A percentile compares a stretch with the other conserved stretches of the same genome.
Conservation (phyloP, 805 yeast genomes). For the Blastobotrys peoriensis region DNA sequence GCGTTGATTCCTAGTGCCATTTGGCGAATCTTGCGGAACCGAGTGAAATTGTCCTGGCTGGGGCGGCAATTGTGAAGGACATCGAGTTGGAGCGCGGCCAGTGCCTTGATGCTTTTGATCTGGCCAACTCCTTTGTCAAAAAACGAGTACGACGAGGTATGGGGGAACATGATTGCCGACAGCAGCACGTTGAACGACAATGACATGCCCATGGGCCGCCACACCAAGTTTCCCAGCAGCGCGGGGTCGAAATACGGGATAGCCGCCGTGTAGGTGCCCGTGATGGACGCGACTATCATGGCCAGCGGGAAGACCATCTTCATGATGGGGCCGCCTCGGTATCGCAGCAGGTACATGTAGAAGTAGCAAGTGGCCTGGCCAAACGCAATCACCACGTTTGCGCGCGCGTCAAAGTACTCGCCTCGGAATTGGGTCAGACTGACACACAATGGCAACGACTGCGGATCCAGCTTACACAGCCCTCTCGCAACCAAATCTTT, state of each 20-base stretch:
- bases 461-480: slow-evolving; percentile 15
- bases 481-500: slow-evolving; percentile 18
- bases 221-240: slow-evolving; percentile 16
- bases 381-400: not conserved
- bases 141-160: slow-evolving; percentile 23
- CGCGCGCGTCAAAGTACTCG: not conserved
- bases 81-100: slow-evolving; percentile 9
- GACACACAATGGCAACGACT: slow-evolving; percentile 21
- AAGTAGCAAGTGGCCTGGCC: slow-evolving; percentile 13
- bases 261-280: not conserved
- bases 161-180: slow-evolving; percentile 24
- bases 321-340: not conserved
- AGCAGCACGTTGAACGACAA: slow-evolving; percentile 20
- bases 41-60: slow-evolving; percentile 8
- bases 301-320: not conserved
- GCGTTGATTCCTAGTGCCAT: slow-evolving; percentile 3
- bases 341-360: not conserved
- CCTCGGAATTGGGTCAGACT: not conserved
- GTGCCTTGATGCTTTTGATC: slow-evolving; percentile 13
- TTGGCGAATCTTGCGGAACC: slow-evolving; percentile 6
- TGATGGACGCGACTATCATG: not conserved
- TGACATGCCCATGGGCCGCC: slow-evolving; percentile 25
- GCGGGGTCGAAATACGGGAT: slow-evolving; percentile 20
- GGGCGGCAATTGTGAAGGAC: slow-evolving; percentile 15
- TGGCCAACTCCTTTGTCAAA: slow-evolving; percentile 14